Evolutionary conservation across 352 stramenopile genomes (phyloP).

Genomic region (Blastocystis sp.): DNA sequence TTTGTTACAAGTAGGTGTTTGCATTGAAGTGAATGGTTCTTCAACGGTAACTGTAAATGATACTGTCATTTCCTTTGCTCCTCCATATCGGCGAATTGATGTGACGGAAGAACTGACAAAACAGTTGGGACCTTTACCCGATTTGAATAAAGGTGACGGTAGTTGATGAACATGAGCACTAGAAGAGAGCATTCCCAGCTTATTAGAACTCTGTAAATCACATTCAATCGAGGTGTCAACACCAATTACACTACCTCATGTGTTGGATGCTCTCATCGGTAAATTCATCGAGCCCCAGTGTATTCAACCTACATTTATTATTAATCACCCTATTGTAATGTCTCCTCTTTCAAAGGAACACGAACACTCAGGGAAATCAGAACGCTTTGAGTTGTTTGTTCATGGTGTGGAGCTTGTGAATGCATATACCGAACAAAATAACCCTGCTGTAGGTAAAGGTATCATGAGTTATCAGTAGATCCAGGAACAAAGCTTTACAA

Average conservation of each 20-base stretch:
- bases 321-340: conserved; percentile 91
- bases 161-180: conserved; percentile 69
- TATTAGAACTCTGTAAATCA: conserved; percentile 77
- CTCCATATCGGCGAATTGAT: conserved; percentile 88
- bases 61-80: conserved; percentile 83
- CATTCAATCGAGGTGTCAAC: conserved; percentile 77
- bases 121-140: background rate
- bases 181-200: conserved; percentile 74
- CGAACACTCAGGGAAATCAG: conserved; percentile 85
- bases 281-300: conserved; percentile 83
- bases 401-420: conserved; percentile 93
- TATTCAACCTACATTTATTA: conserved; percentile 95
- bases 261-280: conserved; percentile 83
- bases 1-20: background rate
- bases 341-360: conserved; percentile 92
- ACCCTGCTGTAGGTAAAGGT: conserved; percentile 84
- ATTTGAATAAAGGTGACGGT: conserved; percentile 48
- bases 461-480: conserved; percentile 74
- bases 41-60: background rate
- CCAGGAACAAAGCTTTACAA: conserved; percentile 79
- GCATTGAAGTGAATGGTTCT: conserved; percentile 5
- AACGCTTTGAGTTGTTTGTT: conserved; percentile 98
- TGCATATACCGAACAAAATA: conserved; percentile 97
- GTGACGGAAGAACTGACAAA: conserved; percentile 82
- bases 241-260: conserved; percentile 77